phyloP scores from a whole-genome alignment of 345 rosid genomes.

The Carallia brachiata region DNA sequence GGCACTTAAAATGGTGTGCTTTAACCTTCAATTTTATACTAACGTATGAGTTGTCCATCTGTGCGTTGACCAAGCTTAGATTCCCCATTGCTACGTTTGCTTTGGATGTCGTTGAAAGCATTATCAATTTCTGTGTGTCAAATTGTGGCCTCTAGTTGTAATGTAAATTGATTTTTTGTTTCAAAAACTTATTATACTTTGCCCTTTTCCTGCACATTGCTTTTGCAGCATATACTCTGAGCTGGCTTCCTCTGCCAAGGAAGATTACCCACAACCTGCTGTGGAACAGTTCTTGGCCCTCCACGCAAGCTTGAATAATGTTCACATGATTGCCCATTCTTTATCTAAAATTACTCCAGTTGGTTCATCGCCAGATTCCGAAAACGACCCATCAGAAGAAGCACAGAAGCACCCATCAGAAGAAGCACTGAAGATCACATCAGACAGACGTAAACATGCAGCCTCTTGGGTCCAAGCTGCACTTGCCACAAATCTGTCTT shows the following conservation, averaged over 20 bases:
- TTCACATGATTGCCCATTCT: conserved; percentile 52
- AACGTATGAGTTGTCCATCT: too few species aligned
- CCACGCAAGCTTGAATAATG: conserved; percentile 56
- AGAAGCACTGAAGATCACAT: conserved; percentile 58
- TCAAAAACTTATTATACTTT: not conserved
- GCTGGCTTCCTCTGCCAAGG: conserved; percentile 67
- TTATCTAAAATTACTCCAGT: conserved; percentile 43
- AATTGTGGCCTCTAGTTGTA: too few species aligned
- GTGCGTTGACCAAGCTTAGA: too few species aligned
- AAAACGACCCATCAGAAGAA: conserved; percentile 65
- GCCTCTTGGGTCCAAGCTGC: conserved; percentile 93
- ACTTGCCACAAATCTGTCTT: conserved; percentile 65
- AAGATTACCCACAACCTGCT: conserved; percentile 82
- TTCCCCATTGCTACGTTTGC: too few species aligned
- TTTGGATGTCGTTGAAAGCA: too few species aligned
- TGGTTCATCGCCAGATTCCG: conserved; percentile 52
- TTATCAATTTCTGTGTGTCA: too few species aligned
- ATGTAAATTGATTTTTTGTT: not conserved
- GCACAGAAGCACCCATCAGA: conserved; percentile 55
- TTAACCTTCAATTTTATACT: too few species aligned
- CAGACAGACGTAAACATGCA: conserved; percentile 66
- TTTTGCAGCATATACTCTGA: conserved; percentile 68
- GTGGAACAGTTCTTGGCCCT: conserved; percentile 88
- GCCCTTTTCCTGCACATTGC: conserved; percentile 8
- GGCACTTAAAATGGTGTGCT: too few species aligned